A percentile compares a stretch with the other conserved stretches of the same genome.
These are phyloP conservation scores for Globisporangium solare DNA, from an alignment of 352 stramenopile genomes.

Conservation along the genomic window DNA sequence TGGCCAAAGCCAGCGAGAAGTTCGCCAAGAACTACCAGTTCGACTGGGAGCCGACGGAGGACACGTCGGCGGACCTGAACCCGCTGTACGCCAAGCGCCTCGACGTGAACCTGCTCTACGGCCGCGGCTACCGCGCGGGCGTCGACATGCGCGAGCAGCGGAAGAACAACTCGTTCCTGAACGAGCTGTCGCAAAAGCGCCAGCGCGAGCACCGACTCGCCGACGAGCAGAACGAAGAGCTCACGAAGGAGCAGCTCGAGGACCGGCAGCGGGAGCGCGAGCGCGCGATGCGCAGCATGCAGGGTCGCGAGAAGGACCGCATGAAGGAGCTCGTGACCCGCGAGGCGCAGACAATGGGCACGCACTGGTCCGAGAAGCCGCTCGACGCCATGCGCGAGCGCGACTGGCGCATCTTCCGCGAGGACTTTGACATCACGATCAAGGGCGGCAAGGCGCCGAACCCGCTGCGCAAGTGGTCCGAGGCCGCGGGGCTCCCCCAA, in stretches of 20 bases:
- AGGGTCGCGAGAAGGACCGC: conserved; percentile 49
- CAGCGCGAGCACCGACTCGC: conserved; percentile 73
- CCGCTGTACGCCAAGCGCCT: conserved; percentile 87
- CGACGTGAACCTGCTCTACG: conserved; percentile 90
- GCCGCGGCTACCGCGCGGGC: conserved; percentile 89
- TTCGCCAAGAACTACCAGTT: conserved; percentile 94
- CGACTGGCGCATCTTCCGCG: conserved; percentile 99
- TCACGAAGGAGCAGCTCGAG: conserved; percentile 58
- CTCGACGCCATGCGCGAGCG: conserved; percentile 93
- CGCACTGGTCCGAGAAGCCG: conserved; percentile 93
- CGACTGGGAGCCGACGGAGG: conserved; percentile 90
- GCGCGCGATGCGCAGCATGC: conserved; percentile 64
- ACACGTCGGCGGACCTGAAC: conserved; percentile 90
- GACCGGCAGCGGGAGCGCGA: conserved; percentile 67
- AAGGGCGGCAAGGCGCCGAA: conserved; percentile 85
- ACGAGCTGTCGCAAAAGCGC: conserved; percentile 82
- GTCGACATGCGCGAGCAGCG: conserved; percentile 93
- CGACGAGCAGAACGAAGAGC: conserved; percentile 56
- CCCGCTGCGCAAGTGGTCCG: conserved; percentile 91
- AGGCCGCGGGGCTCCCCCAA: conserved; percentile 59
- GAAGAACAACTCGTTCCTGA: conserved; percentile 88
- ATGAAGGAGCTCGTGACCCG: conserved; percentile 64
- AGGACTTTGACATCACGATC: conserved; percentile 99
- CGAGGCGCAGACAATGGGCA: conserved; percentile 70
- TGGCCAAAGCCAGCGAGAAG: conserved; percentile 91